A percentile compares a stretch with the other conserved stretches of the same genome.
These are phyloP conservation scores for Thalassiosira hispida DNA, from an alignment of 352 stramenopile species.

Conservation along the genomic window DNA sequence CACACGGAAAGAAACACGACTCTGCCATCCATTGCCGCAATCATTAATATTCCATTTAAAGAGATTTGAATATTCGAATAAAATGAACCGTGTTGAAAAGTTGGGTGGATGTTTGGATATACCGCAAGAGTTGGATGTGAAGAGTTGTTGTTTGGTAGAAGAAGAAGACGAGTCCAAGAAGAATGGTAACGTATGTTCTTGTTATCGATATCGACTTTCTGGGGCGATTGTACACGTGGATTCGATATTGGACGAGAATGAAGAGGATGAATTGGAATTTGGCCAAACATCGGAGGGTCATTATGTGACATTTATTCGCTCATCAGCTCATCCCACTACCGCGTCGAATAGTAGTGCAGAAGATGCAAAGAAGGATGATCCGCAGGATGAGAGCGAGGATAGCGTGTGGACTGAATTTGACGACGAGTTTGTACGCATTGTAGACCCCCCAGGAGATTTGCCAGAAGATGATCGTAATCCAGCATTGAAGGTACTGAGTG, in stretches of 20 bases:
- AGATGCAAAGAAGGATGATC: background rate
- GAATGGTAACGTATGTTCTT: background rate
- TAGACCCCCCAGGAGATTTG: background rate
- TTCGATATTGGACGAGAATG: constrained; percentile 1
- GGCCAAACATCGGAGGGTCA: constrained; percentile 37
- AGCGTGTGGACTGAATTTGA: constrained; percentile 34
- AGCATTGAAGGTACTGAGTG: constrained; percentile 28
- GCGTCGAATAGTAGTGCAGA: background rate
- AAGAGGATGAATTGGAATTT: constrained; percentile 15
- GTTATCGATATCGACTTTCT: constrained; percentile 34
- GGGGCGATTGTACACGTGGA: constrained; percentile 56
- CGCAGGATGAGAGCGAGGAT: background rate
- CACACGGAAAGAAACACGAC: constrained; percentile 52
- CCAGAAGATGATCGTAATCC: background rate
- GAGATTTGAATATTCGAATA: constrained; percentile 37
- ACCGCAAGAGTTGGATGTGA: constrained; percentile 34
- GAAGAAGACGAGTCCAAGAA: background rate
- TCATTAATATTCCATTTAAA: constrained; percentile 55
- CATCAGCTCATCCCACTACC: background rate
- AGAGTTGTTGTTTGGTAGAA: constrained; percentile 26
- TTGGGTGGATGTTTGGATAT: constrained; percentile 25
- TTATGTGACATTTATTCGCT: constrained; percentile 46
- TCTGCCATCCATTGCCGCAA: constrained; percentile 26
- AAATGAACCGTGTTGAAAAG: constrained; percentile 28
- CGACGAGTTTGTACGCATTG: constrained; percentile 30